Conservation (phyloP, 129 eudicot genomes). For the Tagetes patula region DNA sequence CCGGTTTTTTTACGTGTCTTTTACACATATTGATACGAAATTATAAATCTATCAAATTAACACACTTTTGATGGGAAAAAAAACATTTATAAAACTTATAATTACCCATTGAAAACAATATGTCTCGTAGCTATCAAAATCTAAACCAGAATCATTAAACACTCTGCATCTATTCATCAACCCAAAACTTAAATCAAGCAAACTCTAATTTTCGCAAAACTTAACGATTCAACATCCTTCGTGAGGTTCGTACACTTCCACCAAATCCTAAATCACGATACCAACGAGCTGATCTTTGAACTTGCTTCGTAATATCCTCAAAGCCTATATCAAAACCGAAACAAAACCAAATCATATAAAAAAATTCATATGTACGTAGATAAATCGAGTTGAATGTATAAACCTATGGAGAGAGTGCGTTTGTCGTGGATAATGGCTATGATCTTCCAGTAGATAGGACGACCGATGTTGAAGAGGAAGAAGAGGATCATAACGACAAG, state of each 20-base stretch:
- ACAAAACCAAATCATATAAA: not conserved
- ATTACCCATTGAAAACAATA: too few species aligned
- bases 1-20: too few species aligned
- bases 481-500: constrained; percentile 31
- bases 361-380: not conserved
- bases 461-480: constrained; percentile 45
- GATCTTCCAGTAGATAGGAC: constrained; percentile 73
- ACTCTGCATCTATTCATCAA: not conserved
- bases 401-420: constrained; percentile 44
- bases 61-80: too few species aligned
- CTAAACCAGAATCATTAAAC: not conserved
- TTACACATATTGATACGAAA: too few species aligned
- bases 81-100: too few species aligned
- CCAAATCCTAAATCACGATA: constrained; percentile 40
- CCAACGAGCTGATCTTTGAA: constrained; percentile 63
- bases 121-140: too few species aligned
- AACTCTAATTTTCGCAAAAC: constrained; percentile 15
- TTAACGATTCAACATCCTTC: constrained; percentile 39
- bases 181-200: not conserved
- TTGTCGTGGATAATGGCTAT: constrained; percentile 62
- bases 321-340: constrained; percentile 30
- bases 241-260: constrained; percentile 17
- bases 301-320: constrained; percentile 48
- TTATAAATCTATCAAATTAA: too few species aligned
- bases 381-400: not conserved